A percentile compares a stretch with the other conserved stretches of the same genome.
Conservation (phyloP, 2,329 filamentous ascomycete species). For the Neonectria ditissima region DNA sequence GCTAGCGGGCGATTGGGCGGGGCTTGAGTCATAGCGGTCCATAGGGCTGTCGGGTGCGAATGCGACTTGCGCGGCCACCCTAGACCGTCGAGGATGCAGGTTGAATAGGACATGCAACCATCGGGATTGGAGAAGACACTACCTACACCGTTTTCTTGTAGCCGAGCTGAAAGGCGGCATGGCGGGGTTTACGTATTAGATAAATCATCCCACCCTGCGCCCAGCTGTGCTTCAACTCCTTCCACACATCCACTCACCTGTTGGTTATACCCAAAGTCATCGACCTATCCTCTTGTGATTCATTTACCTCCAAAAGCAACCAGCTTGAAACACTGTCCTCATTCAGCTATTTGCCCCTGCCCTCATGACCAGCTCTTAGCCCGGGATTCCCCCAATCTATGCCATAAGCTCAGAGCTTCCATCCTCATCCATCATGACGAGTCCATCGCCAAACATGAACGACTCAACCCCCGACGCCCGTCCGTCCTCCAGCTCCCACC, state of each 20-base stretch:
- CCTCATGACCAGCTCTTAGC: constrained; percentile 7
- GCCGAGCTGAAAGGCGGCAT: neutral
- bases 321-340: neutral
- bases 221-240: neutral
- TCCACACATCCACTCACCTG: neutral
- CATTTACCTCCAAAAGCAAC: neutral
- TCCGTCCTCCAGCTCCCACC: constrained; percentile 5
- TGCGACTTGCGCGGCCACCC: constrained; percentile 21
- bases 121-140: too few species aligned
- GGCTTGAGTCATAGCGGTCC: constrained; percentile 17
- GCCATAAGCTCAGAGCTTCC: constrained; percentile 6
- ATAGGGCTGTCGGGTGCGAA: constrained; percentile 21
- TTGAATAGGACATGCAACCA: neutral
- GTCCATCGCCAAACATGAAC: constrained; percentile 32
- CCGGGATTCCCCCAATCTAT: constrained; percentile 7
- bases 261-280: neutral
- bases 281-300: neutral
- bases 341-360: neutral
- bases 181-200: neutral
- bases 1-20: constrained; percentile 19
- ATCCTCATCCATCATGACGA: constrained; percentile 36
- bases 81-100: too few species aligned
- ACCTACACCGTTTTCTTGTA: neutral
- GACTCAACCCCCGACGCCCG: constrained; percentile 27
- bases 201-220: constrained; percentile 3